Percentiles rank a stretch among this genome's conserved stretches.
These are phyloP conservation scores for Phyllosticta capitalensis DNA, from an alignment of 2,329 filamentous ascomycete species.

Conservation along the genomic window DNA sequence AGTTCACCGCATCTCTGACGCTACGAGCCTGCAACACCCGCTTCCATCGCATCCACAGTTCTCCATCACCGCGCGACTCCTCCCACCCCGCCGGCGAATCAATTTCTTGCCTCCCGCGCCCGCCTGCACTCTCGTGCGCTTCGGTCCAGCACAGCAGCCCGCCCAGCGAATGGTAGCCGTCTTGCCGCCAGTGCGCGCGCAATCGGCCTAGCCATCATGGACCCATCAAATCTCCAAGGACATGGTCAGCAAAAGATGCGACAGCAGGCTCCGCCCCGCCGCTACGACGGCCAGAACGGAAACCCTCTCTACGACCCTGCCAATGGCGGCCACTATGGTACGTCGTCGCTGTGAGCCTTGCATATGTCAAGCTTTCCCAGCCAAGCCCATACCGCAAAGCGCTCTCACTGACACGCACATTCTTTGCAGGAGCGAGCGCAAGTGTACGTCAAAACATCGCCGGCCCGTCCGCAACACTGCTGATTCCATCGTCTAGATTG, in stretches of 20 bases:
- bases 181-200: slow-evolving; percentile 16
- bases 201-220: slow-evolving; percentile 25
- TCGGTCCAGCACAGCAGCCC: slow-evolving; percentile 1
- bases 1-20: slow-evolving; percentile 12
- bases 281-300: slow-evolving; percentile 42
- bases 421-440: slow-evolving; percentile 53
- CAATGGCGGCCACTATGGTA: slow-evolving; percentile 43
- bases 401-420: slow-evolving; percentile 8
- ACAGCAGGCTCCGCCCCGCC: slow-evolving; percentile 27
- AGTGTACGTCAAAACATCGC: slow-evolving; percentile 42
- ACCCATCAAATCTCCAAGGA: slow-evolving; percentile 26
- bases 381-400: slow-evolving; percentile 1
- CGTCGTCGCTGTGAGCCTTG: slow-evolving; percentile 14
- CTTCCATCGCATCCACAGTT: slow-evolving; percentile 21
- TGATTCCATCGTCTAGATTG: slow-evolving; percentile 53
- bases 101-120: slow-evolving; percentile 4
- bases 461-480: slow-evolving; percentile 15
- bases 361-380: slow-evolving; percentile 9
- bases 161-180: slow-evolving; percentile 15
- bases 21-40: slow-evolving; percentile 12
- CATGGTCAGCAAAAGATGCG: slow-evolving; percentile 30
- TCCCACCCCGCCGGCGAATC: slow-evolving; percentile 13
- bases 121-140: slow-evolving; percentile 2
- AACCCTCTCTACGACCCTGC: slow-evolving; percentile 38
- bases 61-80: slow-evolving; percentile 25